These are phyloP conservation scores for Boletus pseudopeckii DNA, from an alignment of 768 basidiomycete species.

Conservation along the genomic window DNA sequence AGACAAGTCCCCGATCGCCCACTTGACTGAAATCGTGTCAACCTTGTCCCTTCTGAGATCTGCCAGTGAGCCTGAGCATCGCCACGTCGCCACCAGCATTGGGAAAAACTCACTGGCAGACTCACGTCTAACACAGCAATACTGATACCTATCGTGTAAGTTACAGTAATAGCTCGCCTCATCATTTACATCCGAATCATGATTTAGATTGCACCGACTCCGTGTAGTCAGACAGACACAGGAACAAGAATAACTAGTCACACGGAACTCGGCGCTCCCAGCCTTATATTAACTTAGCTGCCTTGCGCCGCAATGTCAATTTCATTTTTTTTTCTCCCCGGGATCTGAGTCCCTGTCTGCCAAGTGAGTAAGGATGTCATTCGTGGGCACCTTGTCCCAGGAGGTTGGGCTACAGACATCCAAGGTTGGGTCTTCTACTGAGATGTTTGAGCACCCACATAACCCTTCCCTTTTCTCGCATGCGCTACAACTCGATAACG, in stretches of 20 bases:
- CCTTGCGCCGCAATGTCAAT: not conserved
- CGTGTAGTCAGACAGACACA: not conserved
- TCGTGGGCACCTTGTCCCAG: not conserved
- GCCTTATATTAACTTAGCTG: not conserved
- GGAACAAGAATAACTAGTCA: too few relatives aligned
- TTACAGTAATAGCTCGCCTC: not conserved
- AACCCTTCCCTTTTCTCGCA: not conserved
- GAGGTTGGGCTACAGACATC: constrained; percentile 11
- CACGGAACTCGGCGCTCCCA: not conserved
- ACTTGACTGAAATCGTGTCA: too few relatives aligned
- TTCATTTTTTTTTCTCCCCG: not conserved
- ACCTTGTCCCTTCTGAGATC: too few relatives aligned
- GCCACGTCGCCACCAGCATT: too few relatives aligned
- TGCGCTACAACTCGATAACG: not conserved
- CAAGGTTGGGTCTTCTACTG: constrained; percentile 3
- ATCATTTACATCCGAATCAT: not conserved
- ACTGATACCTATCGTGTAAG: too few relatives aligned
- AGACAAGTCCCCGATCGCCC: too few relatives aligned
- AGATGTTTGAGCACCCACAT: not conserved
- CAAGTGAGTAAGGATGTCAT: not conserved
- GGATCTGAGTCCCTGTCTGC: too few relatives aligned
- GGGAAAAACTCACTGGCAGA: too few relatives aligned
- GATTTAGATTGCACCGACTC: not conserved
- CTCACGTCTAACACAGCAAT: too few relatives aligned
- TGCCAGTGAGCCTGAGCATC: too few relatives aligned